A percentile compares a stretch with the other conserved stretches of the same genome.
These are phyloP conservation scores for Urochloa ruziziensis DNA, from an alignment of 176 grass and related monocot species.

Conservation along the genomic window DNA sequence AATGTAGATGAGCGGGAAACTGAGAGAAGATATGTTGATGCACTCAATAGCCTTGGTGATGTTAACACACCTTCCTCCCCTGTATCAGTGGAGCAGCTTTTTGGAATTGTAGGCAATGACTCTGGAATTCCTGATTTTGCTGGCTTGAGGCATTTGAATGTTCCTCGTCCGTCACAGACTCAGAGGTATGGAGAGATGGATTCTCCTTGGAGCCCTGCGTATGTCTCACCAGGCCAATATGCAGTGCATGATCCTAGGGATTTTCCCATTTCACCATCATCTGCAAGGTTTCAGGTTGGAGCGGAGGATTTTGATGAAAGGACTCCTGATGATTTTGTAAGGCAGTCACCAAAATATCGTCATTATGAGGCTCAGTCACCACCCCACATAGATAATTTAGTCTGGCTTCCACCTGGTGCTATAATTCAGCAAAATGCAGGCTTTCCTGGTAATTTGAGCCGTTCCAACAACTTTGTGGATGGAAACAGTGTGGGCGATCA, in stretches of 20 bases:
- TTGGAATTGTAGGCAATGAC: slow-evolving; percentile 48
- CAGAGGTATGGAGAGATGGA: slow-evolving; percentile 81
- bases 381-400: slow-evolving; percentile 47
- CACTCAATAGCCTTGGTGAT: slow-evolving; percentile 75
- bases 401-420: slow-evolving; percentile 74
- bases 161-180: slow-evolving; percentile 50
- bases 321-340: slow-evolving; percentile 50
- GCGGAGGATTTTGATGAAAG: slow-evolving; percentile 65
- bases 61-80: slow-evolving; percentile 51
- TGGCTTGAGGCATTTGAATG: slow-evolving; percentile 68
- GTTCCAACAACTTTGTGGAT: slow-evolving; percentile 53
- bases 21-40: slow-evolving; percentile 88
- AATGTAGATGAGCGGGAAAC: slow-evolving; percentile 67
- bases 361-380: slow-evolving; percentile 62
- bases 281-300: slow-evolving; percentile 63
- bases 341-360: slow-evolving; percentile 43
- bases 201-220: slow-evolving; percentile 64
- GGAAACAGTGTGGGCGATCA: slow-evolving; percentile 61
- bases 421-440: slow-evolving; percentile 63
- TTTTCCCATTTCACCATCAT: slow-evolving; percentile 65
- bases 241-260: slow-evolving; percentile 63
- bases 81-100: slow-evolving; percentile 59
- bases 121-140: slow-evolving; percentile 51
- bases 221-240: slow-evolving; percentile 58
- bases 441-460: slow-evolving; percentile 65